Evolutionary conservation across 2,329 filamentous ascomycete species (phyloP), one percentile per base, ranked within the genome.

Genomic region (Hypoxylon sp.): DNA sequence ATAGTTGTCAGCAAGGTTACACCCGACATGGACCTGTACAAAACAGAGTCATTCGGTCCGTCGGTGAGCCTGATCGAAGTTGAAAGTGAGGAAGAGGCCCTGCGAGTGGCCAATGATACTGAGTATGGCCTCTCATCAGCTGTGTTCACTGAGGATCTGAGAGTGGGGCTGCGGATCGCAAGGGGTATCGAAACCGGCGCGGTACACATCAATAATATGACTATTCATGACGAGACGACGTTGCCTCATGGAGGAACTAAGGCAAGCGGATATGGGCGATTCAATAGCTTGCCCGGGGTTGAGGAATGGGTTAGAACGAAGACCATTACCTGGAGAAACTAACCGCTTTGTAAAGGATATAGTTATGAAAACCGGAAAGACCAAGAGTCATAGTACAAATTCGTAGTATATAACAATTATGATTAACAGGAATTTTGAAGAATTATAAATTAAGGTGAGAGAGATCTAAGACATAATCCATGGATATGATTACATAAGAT

Each of bases 41-140:
- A 86, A 73, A 86, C 84, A 17, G 90, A 92, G 77, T 87, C 86
- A 0, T 93, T 93, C 70, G 90, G 90, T 0, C 90, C 90, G 0
- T 85, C 86, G 0, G 86, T 91, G 2, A 87, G 86, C 14, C 72
- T 92, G 48, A 83, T 89, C 11, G 83, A 86, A 21, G 84, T 91
- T 36, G 83, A 87, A 3, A 79, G 79, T 5, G 86, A 89, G 14
- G 89, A 90, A n/a, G 87, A 91, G 65, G 90, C 89, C 0, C 77
- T 92, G 28, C 82, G 83, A 43, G 79, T 91, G 25, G 89, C 90
- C 17, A 92, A 93, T 73, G 88, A 91, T 71, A 91, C 89, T 2
- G 88, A 91, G 41, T 92, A 91, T 74, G 90, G 90, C 3, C 85
- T 93, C 6, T 83, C 84, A 3, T 85, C 86, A 2, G 85, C 89